Evolutionary conservation across 2,329 filamentous ascomycete genomes (phyloP).

Genomic region (Aurifilum marmelostoma): DNA sequence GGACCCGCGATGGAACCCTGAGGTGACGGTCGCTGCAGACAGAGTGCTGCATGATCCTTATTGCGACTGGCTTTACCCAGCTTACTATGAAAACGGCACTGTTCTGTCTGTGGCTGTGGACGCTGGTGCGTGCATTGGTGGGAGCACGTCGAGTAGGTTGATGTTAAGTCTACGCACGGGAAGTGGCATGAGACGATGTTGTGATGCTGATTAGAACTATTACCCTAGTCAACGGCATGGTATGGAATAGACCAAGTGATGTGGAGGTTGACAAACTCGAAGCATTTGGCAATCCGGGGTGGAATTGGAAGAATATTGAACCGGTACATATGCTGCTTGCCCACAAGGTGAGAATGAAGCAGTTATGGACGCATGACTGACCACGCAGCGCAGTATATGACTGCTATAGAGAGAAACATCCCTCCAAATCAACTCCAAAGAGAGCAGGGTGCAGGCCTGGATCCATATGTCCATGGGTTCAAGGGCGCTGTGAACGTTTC

Average conservation of each 20-base stretch:
- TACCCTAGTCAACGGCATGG: conserved; percentile 33
- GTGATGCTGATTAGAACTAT: neutral
- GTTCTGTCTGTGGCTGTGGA: conserved; percentile 29
- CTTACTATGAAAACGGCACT: conserved; percentile 31
- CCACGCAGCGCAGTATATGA: conserved; percentile 18
- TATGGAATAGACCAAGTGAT: conserved; percentile 33
- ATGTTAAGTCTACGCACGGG: neutral
- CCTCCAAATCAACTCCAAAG: conserved; percentile 31
- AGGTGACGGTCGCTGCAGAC: conserved; percentile 29
- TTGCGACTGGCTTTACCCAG: conserved; percentile 34
- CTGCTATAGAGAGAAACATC: conserved; percentile 32
- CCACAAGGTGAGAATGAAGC: neutral
- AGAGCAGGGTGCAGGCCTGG: conserved; percentile 28
- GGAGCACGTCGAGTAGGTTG: conserved; percentile 33
- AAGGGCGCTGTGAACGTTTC: conserved; percentile 33
- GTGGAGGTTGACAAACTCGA: conserved; percentile 34
- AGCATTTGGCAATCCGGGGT: conserved; percentile 27
- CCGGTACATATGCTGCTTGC: conserved; percentile 8
- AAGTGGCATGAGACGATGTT: neutral
- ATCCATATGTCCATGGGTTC: conserved; percentile 24
- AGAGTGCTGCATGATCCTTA: conserved; percentile 28
- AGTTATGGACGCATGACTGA: neutral
- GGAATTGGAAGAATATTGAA: conserved; percentile 27
- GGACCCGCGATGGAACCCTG: conserved; percentile 32
- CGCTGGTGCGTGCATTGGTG: conserved; percentile 34